A percentile compares a stretch with the other conserved stretches of the same genome.
Evolutionary conservation across 805 yeast genomes (phyloP).

Genomic region (Helenozyma baotianmanensis): DNA sequence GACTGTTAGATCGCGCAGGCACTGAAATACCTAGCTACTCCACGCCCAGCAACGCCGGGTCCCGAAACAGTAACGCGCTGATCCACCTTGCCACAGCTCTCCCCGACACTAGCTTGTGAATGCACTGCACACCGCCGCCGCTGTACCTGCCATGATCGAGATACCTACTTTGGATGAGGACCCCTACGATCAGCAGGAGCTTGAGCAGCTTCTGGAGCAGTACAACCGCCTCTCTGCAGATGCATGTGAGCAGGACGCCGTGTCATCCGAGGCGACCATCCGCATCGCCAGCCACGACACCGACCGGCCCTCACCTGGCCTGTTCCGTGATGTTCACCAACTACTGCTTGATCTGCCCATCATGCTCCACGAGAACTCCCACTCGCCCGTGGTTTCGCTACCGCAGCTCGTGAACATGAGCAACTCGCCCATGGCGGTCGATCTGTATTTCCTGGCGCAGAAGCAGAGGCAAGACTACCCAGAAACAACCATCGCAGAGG

Average conservation of each 20-base stretch:
- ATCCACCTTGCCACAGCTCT: no score
- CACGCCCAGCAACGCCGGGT: no score
- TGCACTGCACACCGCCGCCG: no score
- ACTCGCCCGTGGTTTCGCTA: conserved; percentile 9
- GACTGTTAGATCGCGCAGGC: no score
- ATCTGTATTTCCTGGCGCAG: conserved; percentile 12
- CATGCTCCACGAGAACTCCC: conserved; percentile 5
- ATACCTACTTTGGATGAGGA: conserved; percentile 39
- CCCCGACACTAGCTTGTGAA: no score
- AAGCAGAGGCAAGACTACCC: background rate
- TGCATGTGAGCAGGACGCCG: background rate
- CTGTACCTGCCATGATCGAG: conserved; percentile 42
- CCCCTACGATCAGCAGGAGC: conserved; percentile 13
- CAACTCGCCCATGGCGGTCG: conserved; percentile 14
- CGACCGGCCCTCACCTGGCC: conserved; percentile 2
- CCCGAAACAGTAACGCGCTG: no score
- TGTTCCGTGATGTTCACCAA: conserved; percentile 1
- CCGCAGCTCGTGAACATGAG: conserved; percentile 8
- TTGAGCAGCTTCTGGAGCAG: conserved; percentile 14
- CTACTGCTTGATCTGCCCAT: conserved; percentile 11
- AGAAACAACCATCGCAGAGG: no score
- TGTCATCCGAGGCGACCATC: conserved; percentile 1
- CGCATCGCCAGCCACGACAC: background rate
- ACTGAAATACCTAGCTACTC: no score
- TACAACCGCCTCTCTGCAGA: conserved; percentile 9